Evolutionary conservation across 225 moss, liverwort and hornwort species (phyloP), one percentile per base, ranked within the genome.

Genomic region (Marchantia polymorpha): DNA sequence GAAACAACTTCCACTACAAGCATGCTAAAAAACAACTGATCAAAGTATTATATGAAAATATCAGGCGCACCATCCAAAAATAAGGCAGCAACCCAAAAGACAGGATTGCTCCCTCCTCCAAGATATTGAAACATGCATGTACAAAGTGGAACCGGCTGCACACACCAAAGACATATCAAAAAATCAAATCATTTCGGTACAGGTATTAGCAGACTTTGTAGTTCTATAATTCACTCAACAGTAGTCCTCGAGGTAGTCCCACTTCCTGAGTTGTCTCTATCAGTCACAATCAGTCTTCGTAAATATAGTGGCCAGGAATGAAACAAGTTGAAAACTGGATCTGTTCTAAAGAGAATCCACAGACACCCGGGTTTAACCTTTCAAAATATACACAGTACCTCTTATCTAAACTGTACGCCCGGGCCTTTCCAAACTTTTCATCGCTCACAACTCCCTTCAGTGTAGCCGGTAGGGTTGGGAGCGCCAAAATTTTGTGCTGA

Each of bases 401-500:
- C 85, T 99, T 95, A 80, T 99, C 95, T 81, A 95, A 86, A 81
- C 99, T 95, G 74, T 99, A 94, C 16, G 92, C 91, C 56, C 90
- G 93, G 53, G 99, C 99, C 89, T 95, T 95, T 55, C 85, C 72
- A 80, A 99, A 95, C 83, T 99, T 99, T 79, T 95, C 99, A 76
- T 93, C 90, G 81, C 93, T 93, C 25, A 99, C 99, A 23, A 99
- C 89, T 25, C 86, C 93, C 79, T 89, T 91, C 59, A 99, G 86
- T 58, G 94, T 90, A 64, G 85, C 89, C 29, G 96, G 96, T 13
- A 99, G 82, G 63, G 78, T 92, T 19, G 83, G 85, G 8, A 90
- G 85, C 89, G 87, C 89, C 55, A 95, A 84, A 77, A 94, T 93
- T 74, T 82, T 85, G 81, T 95, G 89, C 81, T 99, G 99, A 52